phyloP scores from a whole-genome alignment of 2,329 filamentous ascomycete genomes.

The Colletotrichum siamense region DNA sequence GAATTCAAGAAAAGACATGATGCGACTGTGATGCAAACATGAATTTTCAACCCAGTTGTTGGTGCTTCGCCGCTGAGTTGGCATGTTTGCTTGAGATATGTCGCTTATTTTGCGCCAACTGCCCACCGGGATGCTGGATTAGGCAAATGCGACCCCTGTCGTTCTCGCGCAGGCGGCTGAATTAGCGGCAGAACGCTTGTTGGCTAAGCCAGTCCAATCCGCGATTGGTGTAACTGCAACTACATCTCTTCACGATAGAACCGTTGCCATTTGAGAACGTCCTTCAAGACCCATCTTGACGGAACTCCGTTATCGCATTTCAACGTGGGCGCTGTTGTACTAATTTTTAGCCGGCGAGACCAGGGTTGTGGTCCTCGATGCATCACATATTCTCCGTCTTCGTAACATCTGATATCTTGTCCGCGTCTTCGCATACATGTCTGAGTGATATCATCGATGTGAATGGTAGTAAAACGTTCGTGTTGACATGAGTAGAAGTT shows the following conservation, averaged over 20 bases:
- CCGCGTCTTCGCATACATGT: too few relatives aligned
- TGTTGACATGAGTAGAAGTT: too few relatives aligned
- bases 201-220: background rate
- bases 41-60: background rate
- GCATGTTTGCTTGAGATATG: background rate
- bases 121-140: background rate
- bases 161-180: background rate
- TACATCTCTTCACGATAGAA: background rate
- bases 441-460: too few relatives aligned
- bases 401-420: too few relatives aligned
- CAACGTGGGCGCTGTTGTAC: too few relatives aligned
- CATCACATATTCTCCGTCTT: too few relatives aligned
- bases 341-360: too few relatives aligned
- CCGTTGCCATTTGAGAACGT: background rate
- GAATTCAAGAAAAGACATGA: background rate
- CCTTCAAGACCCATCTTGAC: too few relatives aligned
- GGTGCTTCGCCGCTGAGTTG: background rate
- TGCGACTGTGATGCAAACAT: background rate
- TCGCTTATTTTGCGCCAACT: accelerated
- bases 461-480: too few relatives aligned
- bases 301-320: background rate
- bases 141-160: background rate
- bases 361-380: too few relatives aligned
- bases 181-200: background rate
- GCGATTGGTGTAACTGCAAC: background rate